Percentiles rank a stretch among this genome's conserved stretches.
Evolutionary conservation across 2,329 filamentous ascomycete species (phyloP).

Genomic region (Phoma herbarum): DNA sequence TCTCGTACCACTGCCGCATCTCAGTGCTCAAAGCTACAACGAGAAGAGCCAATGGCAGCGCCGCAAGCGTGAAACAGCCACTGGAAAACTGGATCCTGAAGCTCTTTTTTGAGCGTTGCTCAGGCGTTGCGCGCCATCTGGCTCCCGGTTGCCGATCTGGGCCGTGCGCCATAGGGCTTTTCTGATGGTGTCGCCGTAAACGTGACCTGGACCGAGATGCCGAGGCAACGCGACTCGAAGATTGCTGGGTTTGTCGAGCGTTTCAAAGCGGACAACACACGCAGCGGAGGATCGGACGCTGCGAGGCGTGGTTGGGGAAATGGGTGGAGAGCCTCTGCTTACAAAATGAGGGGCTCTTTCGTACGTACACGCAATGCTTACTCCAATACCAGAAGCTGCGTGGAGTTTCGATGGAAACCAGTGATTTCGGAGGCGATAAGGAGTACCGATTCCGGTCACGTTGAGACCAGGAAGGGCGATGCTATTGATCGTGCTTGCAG

Average conservation of each 20-base stretch:
- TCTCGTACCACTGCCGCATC: not conserved
- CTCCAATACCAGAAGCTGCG: constrained; percentile 1
- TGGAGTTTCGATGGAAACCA: constrained; percentile 3
- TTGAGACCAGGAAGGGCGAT: not conserved
- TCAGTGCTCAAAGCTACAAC: not conserved
- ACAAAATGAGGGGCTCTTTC: not conserved
- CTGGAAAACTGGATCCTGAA: constrained; percentile 15
- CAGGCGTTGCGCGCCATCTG: constrained; percentile 10
- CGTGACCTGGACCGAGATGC: constrained; percentile 17
- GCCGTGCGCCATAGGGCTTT: constrained; percentile 12
- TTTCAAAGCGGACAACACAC: constrained; percentile 3
- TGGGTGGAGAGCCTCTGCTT: constrained; percentile 7
- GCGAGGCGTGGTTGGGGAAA: not conserved
- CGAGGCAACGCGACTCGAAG: constrained; percentile 13
- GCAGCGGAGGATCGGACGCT: constrained; percentile 13
- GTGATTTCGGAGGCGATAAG: constrained; percentile 9
- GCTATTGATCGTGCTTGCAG: not conserved
- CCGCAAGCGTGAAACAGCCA: not conserved
- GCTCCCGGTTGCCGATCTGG: constrained; percentile 15
- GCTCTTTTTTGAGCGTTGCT: constrained; percentile 12
- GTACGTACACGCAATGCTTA: constrained; percentile 1
- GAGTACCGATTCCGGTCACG: constrained; percentile 3
- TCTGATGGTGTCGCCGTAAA: constrained; percentile 2
- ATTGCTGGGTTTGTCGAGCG: constrained; percentile 1
- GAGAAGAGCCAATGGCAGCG: constrained; percentile 8